Evolutionary conservation across 306 rosid genomes (phyloP).

Genomic region (Elaeagnus macrophylla): DNA sequence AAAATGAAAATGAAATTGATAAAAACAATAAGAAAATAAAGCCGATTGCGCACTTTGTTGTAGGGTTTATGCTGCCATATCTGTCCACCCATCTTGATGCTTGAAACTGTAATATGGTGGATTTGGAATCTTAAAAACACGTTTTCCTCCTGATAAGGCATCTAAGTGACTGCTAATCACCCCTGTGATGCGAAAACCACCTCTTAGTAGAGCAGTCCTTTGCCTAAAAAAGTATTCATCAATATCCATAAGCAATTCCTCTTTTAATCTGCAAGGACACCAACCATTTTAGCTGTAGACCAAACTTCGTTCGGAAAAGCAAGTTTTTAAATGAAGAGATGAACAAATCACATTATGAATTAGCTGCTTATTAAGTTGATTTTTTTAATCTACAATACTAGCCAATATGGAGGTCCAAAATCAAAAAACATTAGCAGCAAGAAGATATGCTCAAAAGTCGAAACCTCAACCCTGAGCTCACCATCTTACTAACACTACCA

Average conservation of each 20-base stretch:
- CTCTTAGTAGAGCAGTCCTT: constrained; percentile 32
- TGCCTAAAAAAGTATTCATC: constrained; percentile 36
- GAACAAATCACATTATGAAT: no score
- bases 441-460: no score
- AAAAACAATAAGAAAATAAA: not conserved
- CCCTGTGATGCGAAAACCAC: constrained; percentile 41
- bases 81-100: constrained; percentile 16
- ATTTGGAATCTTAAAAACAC: constrained; percentile 51
- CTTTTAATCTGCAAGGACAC: constrained; percentile 48
- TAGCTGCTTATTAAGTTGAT: no score
- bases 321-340: no score
- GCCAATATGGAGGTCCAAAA: no score
- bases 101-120: constrained; percentile 32
- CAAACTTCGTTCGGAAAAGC: not conserved
- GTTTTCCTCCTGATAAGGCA: constrained; percentile 35
- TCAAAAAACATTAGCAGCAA: no score
- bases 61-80: constrained; percentile 9
- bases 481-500: no score
- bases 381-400: no score
- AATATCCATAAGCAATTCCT: constrained; percentile 34
- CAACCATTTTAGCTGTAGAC: constrained; percentile 1
- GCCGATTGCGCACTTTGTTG: not conserved
- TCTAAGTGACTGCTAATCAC: constrained; percentile 53
- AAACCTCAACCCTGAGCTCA: no score
- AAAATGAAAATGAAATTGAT: not conserved